A percentile compares a stretch with the other conserved stretches of the same genome.
Evolutionary conservation across 352 stramenopile genomes (phyloP).

Genomic region (Albugo laibachii): DNA sequence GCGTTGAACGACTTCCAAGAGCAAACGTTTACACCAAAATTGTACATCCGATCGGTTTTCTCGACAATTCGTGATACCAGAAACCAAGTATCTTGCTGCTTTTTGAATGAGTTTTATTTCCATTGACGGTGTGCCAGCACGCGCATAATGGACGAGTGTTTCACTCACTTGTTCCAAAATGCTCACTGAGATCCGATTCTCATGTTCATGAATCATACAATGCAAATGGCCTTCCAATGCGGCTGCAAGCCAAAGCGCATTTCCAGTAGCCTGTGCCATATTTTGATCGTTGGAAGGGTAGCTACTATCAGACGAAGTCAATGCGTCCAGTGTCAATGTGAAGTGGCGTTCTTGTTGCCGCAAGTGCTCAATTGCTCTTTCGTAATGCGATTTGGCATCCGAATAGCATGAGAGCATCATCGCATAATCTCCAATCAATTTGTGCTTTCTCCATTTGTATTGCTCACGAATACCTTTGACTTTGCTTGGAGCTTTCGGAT

Average conservation of each 20-base stretch:
- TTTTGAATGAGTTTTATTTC: slow-evolving; percentile 51
- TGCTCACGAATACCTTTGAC: too few relatives aligned
- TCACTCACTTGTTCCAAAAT: slow-evolving; percentile 65
- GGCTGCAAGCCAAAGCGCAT: slow-evolving; percentile 60
- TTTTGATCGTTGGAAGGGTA: slow-evolving; percentile 1
- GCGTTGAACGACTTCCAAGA: slow-evolving; percentile 47
- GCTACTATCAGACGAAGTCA: background rate
- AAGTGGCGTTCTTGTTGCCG: slow-evolving; percentile 56
- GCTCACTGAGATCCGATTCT: slow-evolving; percentile 43
- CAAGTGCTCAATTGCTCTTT: slow-evolving; percentile 42
- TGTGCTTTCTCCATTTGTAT: slow-evolving; percentile 18
- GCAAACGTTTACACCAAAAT: slow-evolving; percentile 44
- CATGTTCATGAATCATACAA: slow-evolving; percentile 25
- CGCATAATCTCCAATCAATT: slow-evolving; percentile 66
- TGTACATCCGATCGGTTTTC: slow-evolving; percentile 10
- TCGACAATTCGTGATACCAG: slow-evolving; percentile 16
- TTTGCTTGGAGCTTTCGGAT: too few relatives aligned
- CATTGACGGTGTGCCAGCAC: slow-evolving; percentile 37
- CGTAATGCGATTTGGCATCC: slow-evolving; percentile 53
- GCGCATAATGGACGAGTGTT: slow-evolving; percentile 39
- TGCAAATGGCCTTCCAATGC: slow-evolving; percentile 55
- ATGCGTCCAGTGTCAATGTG: background rate
- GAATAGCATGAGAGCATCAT: slow-evolving; percentile 39
- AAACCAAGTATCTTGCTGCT: slow-evolving; percentile 49
- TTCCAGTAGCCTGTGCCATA: slow-evolving; percentile 7